Percentiles rank a stretch among this genome's conserved stretches.
Evolutionary conservation across 1,284 basidiomycete genomes (phyloP).

Genomic region (Pterulicium gracile): DNA sequence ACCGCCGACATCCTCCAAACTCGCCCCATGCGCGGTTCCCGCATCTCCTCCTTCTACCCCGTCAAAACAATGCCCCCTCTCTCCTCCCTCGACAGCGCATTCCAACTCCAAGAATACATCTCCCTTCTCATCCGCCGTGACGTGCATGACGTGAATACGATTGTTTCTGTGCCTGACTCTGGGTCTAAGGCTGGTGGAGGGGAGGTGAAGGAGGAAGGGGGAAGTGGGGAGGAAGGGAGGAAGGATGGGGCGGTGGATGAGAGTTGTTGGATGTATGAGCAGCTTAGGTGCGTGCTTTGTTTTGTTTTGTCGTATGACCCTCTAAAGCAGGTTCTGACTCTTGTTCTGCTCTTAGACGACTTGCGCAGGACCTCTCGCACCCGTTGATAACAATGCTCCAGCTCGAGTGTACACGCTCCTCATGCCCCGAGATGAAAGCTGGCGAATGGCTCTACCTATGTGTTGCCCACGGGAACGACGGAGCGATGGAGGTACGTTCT

Average conservation of each 20-base stretch:
- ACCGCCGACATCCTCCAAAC: slow-evolving; percentile 44
- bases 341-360: slow-evolving; percentile 42
- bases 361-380: slow-evolving; percentile 86
- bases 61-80: slow-evolving; percentile 56
- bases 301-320: background rate
- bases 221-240: slow-evolving; percentile 39
- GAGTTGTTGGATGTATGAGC: slow-evolving; percentile 92
- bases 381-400: slow-evolving; percentile 84
- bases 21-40: slow-evolving; percentile 44
- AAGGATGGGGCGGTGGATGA: slow-evolving; percentile 57
- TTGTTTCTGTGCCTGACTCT: slow-evolving; percentile 62
- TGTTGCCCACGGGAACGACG: slow-evolving; percentile 80
- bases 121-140: slow-evolving; percentile 76
- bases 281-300: slow-evolving; percentile 58
- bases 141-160: slow-evolving; percentile 79
- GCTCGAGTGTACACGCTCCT: slow-evolving; percentile 70
- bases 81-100: slow-evolving; percentile 75
- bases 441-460: slow-evolving; percentile 96
- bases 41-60: slow-evolving; percentile 70
- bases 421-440: slow-evolving; percentile 95
- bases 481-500: slow-evolving; percentile 57
- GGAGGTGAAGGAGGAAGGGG: slow-evolving; percentile 52
- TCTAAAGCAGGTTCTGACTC: slow-evolving; percentile 8
- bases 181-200: slow-evolving; percentile 25
- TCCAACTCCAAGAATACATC: slow-evolving; percentile 94